Conservation (phyloP, 768 basidiomycete genomes). For the Zangia roseola region DNA sequence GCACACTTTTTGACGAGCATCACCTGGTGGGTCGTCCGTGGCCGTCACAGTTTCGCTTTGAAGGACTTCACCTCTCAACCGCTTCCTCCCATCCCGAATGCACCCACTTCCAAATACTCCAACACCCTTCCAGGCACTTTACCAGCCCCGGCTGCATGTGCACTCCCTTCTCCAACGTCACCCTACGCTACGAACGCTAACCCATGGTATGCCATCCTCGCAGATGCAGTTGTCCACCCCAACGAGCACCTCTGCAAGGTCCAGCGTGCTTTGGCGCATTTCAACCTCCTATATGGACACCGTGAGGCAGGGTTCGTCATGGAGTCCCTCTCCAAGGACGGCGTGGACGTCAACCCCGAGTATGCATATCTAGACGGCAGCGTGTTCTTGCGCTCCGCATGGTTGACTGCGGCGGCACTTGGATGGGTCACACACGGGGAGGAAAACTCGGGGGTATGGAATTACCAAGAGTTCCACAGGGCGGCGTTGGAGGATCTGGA, state of each 20-base stretch:
- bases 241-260: constrained; percentile 56
- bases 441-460: constrained; percentile 24
- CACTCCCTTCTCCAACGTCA: constrained; percentile 34
- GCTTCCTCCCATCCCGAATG: constrained; percentile 19
- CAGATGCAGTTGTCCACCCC: constrained; percentile 52
- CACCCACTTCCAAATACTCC: constrained; percentile 20
- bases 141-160: constrained; percentile 20
- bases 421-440: constrained; percentile 43
- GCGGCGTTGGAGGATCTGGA: constrained; percentile 25
- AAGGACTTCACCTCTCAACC: constrained; percentile 45
- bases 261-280: constrained; percentile 50
- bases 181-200: constrained; percentile 43
- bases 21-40: constrained; percentile 55
- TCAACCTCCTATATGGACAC: constrained; percentile 42
- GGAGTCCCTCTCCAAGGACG: constrained; percentile 20
- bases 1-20: constrained; percentile 54
- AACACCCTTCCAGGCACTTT: constrained; percentile 23
- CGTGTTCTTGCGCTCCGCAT: constrained; percentile 58
- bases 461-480: constrained; percentile 30
- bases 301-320: constrained; percentile 36
- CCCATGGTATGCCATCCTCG: constrained; percentile 57
- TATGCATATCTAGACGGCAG: constrained; percentile 57
- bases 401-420: constrained; percentile 45
- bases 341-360: constrained; percentile 40
- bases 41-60: constrained; percentile 51